These are phyloP conservation scores for Diplodia seriata DNA, from an alignment of 2,329 filamentous ascomycete species.

Conservation along the genomic window DNA sequence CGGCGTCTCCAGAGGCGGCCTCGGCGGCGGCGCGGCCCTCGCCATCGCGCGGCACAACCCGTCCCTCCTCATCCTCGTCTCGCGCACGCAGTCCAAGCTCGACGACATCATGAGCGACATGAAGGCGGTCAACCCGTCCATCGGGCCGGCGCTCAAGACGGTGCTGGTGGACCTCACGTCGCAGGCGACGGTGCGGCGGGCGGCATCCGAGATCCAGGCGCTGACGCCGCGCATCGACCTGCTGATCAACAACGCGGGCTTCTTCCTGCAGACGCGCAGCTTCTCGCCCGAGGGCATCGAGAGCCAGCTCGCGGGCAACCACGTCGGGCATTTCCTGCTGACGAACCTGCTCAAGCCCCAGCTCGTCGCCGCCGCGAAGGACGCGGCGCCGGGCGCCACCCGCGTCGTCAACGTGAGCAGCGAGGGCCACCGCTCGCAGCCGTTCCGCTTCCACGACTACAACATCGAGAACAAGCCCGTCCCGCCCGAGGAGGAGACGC, in stretches of 20 bases:
- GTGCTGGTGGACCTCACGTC: conserved; percentile 47
- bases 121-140: conserved; percentile 41
- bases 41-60: conserved; percentile 42
- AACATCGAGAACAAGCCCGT: conserved; percentile 34
- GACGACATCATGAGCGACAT: conserved; percentile 50
- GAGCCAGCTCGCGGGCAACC: conserved; percentile 55
- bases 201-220: conserved; percentile 43
- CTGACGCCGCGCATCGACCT: conserved; percentile 50
- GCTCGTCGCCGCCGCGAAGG: conserved; percentile 45
- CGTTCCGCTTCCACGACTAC: conserved; percentile 36
- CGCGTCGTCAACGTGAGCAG: conserved; percentile 43
- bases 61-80: conserved; percentile 44
- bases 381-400: conserved; percentile 31
- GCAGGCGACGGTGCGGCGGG: conserved; percentile 45
- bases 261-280: conserved; percentile 41
- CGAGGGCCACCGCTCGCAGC: conserved; percentile 34
- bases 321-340: conserved; percentile 54
- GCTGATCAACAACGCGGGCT: conserved; percentile 50
- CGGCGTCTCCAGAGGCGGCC: conserved; percentile 41
- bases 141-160: conserved; percentile 40
- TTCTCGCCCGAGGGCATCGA: conserved; percentile 54
- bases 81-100: conserved; percentile 54
- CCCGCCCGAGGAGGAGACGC: background rate
- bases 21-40: conserved; percentile 41
- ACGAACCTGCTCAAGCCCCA: conserved; percentile 53